Conservation (phyloP, 345 rosid genomes). For the Pugionium dolabratum region DNA sequence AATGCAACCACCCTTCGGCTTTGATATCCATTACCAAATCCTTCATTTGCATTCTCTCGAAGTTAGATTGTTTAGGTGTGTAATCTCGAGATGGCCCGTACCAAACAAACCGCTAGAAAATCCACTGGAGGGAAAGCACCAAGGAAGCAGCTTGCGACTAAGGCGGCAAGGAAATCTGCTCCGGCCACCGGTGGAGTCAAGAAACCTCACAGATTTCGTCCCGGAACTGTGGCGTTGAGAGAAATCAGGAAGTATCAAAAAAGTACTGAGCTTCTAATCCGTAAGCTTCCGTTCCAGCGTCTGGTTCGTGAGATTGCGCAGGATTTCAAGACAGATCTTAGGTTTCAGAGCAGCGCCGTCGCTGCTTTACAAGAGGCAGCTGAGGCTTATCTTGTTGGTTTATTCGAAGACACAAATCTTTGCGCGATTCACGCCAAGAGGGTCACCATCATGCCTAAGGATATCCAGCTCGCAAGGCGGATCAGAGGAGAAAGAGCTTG, state of each 20-base stretch:
- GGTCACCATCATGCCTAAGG: slow-evolving; percentile 49
- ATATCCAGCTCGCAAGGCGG: slow-evolving; percentile 58
- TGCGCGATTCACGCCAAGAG: too few species aligned
- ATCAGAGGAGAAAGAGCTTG: slow-evolving; percentile 59
- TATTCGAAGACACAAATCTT: slow-evolving; percentile 47
- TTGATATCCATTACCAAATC: not conserved
- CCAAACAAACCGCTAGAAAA: slow-evolving; percentile 42
- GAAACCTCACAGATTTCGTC: slow-evolving; percentile 38
- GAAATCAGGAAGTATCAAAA: slow-evolving; percentile 53
- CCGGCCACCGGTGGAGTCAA: slow-evolving; percentile 67
- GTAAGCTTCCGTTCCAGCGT: too few species aligned
- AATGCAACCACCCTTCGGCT: not conserved
- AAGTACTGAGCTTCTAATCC: too few species aligned
- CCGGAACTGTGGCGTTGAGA: slow-evolving; percentile 50
- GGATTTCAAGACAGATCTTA: slow-evolving; percentile 60
- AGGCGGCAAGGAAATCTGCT: slow-evolving; percentile 22
- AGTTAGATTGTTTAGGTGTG: not conserved
- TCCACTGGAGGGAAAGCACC: slow-evolving; percentile 53
- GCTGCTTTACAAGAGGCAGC: slow-evolving; percentile 58
- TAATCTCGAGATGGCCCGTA: slow-evolving; percentile 49
- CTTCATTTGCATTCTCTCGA: not conserved
- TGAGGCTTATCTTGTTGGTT: slow-evolving; percentile 56
- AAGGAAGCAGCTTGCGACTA: slow-evolving; percentile 52
- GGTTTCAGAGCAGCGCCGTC: slow-evolving; percentile 64
- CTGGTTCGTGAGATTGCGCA: slow-evolving; percentile 58